A percentile compares a stretch with the other conserved stretches of the same genome.
Conservation (phyloP, 1,284 basidiomycete species). For the Laetiporus sulphureus region DNA sequence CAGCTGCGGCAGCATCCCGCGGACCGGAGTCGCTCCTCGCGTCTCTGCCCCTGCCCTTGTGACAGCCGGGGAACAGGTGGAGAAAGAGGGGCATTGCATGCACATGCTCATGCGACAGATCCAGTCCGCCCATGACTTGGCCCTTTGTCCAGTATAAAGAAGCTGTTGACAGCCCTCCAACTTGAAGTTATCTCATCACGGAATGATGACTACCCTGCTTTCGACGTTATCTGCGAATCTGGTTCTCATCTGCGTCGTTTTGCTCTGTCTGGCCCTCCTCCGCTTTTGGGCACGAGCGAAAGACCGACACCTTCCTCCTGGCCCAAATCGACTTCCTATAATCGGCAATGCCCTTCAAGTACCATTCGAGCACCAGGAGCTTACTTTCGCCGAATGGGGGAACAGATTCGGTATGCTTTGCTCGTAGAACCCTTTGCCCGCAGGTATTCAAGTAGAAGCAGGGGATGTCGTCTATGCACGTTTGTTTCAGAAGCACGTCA, state of each 20-base stretch:
- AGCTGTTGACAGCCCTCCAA: not conserved
- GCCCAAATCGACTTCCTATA: not conserved
- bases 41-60: too few relatives aligned
- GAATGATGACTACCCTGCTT: not conserved
- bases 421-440: not conserved
- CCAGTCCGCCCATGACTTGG: too few relatives aligned
- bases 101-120: too few relatives aligned
- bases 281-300: not conserved
- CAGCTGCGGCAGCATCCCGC: too few relatives aligned
- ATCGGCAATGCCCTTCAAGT: constrained; percentile 3
- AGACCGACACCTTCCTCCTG: constrained; percentile 1
- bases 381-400: constrained; percentile 13
- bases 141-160: not conserved
- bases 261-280: not conserved
- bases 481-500: constrained; percentile 27
- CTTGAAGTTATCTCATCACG: not conserved
- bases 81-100: too few relatives aligned
- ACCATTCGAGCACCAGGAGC: not conserved
- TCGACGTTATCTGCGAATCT: not conserved
- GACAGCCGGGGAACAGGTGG: too few relatives aligned
- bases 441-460: constrained; percentile 10
- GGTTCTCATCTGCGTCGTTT: not conserved
- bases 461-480: constrained; percentile 32
- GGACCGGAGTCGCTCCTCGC: too few relatives aligned
- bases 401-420: constrained; percentile 14